Conservation (phyloP, 116 monocot genomes). For the Posidonia oceanica region DNA sequence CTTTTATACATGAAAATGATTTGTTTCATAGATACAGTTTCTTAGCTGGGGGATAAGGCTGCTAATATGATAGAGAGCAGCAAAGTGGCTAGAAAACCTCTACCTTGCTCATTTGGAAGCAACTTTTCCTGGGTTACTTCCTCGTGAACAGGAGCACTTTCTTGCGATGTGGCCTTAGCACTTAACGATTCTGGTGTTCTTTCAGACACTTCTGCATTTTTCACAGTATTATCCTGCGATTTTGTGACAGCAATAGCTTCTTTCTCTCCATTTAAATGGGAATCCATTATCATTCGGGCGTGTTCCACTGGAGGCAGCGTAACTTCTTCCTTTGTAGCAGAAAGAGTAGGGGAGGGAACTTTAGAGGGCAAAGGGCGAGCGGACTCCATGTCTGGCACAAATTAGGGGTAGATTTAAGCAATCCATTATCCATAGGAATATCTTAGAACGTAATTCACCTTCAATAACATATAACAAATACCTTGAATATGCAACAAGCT, state of each 20-base stretch:
- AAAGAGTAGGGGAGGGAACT: slow-evolving; percentile 66
- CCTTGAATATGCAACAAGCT: slow-evolving; percentile 51
- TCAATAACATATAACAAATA: slow-evolving; percentile 6
- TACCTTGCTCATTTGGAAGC: slow-evolving; percentile 65
- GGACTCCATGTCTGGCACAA: slow-evolving; percentile 69
- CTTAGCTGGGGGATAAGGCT: neutral
- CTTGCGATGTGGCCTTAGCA: slow-evolving; percentile 35
- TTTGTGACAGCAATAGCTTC: slow-evolving; percentile 7
- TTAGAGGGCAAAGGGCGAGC: slow-evolving; percentile 42
- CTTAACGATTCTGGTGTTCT: slow-evolving; percentile 40
- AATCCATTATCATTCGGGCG: slow-evolving; percentile 20
- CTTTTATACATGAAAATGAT: too few relatives aligned
- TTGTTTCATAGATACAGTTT: neutral
- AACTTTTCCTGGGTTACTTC: slow-evolving; percentile 51
- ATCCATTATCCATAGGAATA: neutral
- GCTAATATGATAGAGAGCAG: neutral
- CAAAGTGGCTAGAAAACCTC: neutral
- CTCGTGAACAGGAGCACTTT: slow-evolving; percentile 31
- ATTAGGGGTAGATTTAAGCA: neutral
- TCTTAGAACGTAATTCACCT: neutral
- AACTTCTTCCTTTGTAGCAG: slow-evolving; percentile 49
- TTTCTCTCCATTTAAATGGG: slow-evolving; percentile 24
- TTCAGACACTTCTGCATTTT: slow-evolving; percentile 20
- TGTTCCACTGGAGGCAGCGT: slow-evolving; percentile 17
- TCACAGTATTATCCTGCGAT: slow-evolving; percentile 27